Base-by-base conservation (phyloP, 1,284 basidiomycete species). In the Moesziomyces sp. region DNA sequence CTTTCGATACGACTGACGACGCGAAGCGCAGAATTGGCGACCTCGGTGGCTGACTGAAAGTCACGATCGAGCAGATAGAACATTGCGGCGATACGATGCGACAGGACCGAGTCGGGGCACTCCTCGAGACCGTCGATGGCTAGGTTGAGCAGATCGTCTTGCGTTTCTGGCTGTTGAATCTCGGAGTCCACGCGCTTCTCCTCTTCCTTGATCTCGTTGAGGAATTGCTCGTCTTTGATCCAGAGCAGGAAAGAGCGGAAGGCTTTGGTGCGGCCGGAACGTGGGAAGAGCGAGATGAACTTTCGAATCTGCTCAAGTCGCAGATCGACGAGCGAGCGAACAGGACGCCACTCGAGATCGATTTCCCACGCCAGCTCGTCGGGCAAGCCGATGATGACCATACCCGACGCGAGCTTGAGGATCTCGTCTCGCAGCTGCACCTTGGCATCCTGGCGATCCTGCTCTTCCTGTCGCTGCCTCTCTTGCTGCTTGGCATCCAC, bases 291-390 rank as follows among this genome's bases (percentile, higher is more conserved):
- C 2, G 84, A 81, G 33, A 90, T 87, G 82, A 89, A 94, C 72
- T 89, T 87, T 60, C 88, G 88, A 14, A 98, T 84, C 46, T 89
- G 78, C 5, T 86, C 83, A 24, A 88, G 85, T 61, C 90, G 90
- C 80, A 93, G 92, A 35, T 87, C 89, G 80, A 87, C 90, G 13
- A 93, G 87, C 9, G 87, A 87, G n/a, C 88, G 88, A 46, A 87
- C 87, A 79, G 98, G 91, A 50, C 87, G 89, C 76, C 90, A 89
- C 78, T 98, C 93, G 44, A 98, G 86, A 68, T 88, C 89, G 19
- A 93, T 84, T 35, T 85, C 87, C 94, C 94, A 97, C 0, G 92
- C 92, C 16, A 91, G 76, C 72, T 91, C 89, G 76, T 95, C 90
- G 0, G 89, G 88, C n/a, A 93, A 87, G 30, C 87, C 86, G 30